A percentile compares a stretch with the other conserved stretches of the same genome.
Evolutionary conservation across 2,329 filamentous ascomycete species (phyloP).

Genomic region (Helotiales sp.): DNA sequence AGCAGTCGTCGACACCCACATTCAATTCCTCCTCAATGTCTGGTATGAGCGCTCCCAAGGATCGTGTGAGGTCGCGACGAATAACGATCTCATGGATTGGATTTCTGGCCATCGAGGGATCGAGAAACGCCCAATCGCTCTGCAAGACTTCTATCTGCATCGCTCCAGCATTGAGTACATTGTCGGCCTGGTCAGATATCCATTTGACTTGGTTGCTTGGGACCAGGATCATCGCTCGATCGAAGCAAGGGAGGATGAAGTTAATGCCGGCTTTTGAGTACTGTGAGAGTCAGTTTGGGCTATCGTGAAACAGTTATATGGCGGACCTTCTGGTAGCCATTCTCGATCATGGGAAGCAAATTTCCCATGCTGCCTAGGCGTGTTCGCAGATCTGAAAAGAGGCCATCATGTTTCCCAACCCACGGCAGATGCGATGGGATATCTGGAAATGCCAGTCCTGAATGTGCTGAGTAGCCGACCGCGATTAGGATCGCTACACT

Average conservation of each 20-base stretch:
- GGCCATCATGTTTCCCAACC: constrained; percentile 14
- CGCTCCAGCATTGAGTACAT: constrained; percentile 33
- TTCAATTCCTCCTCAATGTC: constrained; percentile 26
- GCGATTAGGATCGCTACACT: constrained; percentile 8
- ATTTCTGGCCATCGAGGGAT: constrained; percentile 35
- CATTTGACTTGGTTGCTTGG: constrained; percentile 41
- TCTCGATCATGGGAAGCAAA: constrained; percentile 12
- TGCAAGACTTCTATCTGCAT: constrained; percentile 42
- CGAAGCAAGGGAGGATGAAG: constrained; percentile 41
- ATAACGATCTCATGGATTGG: constrained; percentile 35
- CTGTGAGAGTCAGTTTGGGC: constrained; percentile 26
- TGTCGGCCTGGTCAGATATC: constrained; percentile 41
- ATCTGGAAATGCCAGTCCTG: constrained; percentile 4
- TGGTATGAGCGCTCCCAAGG: constrained; percentile 27
- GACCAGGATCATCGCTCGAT: constrained; percentile 41
- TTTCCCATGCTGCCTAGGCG: constrained; percentile 11
- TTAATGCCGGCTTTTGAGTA: constrained; percentile 42
- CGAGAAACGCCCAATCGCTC: constrained; percentile 39
- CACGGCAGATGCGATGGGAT: constrained; percentile 7
- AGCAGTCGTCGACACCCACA: constrained; percentile 14
- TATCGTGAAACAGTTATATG: not conserved
- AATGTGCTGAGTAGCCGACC: constrained; percentile 4
- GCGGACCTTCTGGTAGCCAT: constrained; percentile 17
- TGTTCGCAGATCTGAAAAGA: constrained; percentile 13
- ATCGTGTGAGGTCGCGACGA: constrained; percentile 35